Evolutionary conservation across 371 early-diverging fungal genomes (phyloP), one percentile per base, ranked within the genome.

Genomic region (Mortierella sp.): DNA sequence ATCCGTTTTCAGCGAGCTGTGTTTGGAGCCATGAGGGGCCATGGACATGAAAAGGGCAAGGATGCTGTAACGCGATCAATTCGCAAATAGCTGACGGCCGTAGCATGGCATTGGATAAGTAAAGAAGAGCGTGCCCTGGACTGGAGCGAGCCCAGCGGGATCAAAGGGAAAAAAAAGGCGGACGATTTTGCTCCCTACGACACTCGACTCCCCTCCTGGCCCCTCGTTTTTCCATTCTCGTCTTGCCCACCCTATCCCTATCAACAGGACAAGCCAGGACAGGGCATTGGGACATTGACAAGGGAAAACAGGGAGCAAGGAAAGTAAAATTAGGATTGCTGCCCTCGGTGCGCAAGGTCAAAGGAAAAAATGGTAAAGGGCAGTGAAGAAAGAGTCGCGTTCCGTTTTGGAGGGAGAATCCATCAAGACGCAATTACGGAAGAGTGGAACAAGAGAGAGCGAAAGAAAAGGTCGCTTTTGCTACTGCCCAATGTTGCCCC

Each of bases 401-500:
- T 46, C 13, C 13, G 9, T 46, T 46, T 46, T 46, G 48, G 48
- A 46, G 48, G 48, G 48, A 46, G 48, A 46, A 46, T 13, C 13
- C 48, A 46, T 40, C 43, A 40, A 40, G 43, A 40, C 43, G 43
- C 43, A 4, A 40, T 6, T 40, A 40, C 43, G 43, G 43, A 40
- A 40, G 43, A 40, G 43, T 6, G 43, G 43, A 40, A 40, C n/a
- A n/a, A n/a, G n/a, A n/a, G n/a, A n/a, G n/a, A n/a, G n/a, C n/a
- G n/a, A 40, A 2, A 40, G 6, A 40, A 6, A 40, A 26, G 37
- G 31, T 64, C 21, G 64, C n/a, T 34, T 34, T 61, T 64, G 64
- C 64, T 31, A 2, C 64, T 64, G 37, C 21, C 37, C 64, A 37
- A 37, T 64, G 21, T 70, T n/a, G 34, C 73, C 73, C 73, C 55